phyloP scores from a whole-genome alignment of 768 basidiomycete species.

The Dioszegia hungarica region DNA sequence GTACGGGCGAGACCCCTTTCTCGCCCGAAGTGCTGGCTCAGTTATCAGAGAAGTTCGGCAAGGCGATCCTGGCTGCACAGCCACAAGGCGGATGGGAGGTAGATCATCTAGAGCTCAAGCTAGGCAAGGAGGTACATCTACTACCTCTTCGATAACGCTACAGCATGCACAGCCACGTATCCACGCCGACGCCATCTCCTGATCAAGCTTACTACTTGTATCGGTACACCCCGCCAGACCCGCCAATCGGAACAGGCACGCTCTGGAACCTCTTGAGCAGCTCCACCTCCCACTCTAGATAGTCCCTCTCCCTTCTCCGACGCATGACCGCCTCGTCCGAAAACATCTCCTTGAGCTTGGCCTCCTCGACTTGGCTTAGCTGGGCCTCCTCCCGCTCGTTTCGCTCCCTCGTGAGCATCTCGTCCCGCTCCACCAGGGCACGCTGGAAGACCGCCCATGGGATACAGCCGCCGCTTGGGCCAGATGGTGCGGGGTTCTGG shows the following conservation, averaged over 20 bases:
- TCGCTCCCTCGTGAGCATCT: slow-evolving; percentile 40
- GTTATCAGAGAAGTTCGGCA: slow-evolving; percentile 18
- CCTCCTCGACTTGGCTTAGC: slow-evolving; percentile 37
- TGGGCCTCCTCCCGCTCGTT: slow-evolving; percentile 36
- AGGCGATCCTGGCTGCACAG: slow-evolving; percentile 18
- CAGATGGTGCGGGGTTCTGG: neutral
- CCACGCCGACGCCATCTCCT: too few relatives aligned
- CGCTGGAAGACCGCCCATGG: slow-evolving; percentile 45
- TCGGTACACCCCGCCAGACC: neutral
- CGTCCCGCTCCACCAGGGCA: slow-evolving; percentile 59
- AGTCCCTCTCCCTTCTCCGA: slow-evolving; percentile 56
- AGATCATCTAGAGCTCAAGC: slow-evolving; percentile 23
- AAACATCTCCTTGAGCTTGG: slow-evolving; percentile 44
- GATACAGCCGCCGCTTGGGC: slow-evolving; percentile 55
- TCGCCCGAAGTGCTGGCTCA: slow-evolving; percentile 8
- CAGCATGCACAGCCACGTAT: too few relatives aligned
- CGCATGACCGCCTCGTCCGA: slow-evolving; percentile 47
- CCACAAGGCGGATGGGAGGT: slow-evolving; percentile 40
- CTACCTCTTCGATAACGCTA: neutral
- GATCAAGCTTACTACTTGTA: too few relatives aligned
- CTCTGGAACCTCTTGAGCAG: slow-evolving; percentile 57
- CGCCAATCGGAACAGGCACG: slow-evolving; percentile 29
- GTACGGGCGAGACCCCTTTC: slow-evolving; percentile 27
- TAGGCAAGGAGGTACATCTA: slow-evolving; percentile 26
- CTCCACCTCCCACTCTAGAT: slow-evolving; percentile 74